phyloP scores from a whole-genome alignment of 2,329 filamentous ascomycete species.

The Myriangium duriaei region DNA sequence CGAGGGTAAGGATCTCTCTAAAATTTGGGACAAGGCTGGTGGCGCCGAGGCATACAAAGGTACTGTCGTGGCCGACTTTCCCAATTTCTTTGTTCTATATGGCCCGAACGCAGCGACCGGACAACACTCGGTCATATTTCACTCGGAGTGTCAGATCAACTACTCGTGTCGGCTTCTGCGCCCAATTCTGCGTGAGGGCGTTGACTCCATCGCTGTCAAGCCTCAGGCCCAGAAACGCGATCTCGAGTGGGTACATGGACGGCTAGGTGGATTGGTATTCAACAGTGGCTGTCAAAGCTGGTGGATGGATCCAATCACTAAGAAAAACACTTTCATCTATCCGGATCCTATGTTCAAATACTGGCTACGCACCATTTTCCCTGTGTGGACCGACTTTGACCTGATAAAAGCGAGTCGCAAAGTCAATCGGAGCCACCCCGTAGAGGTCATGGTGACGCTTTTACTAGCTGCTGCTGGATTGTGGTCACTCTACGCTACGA shows the following conservation, averaged over 20 bases:
- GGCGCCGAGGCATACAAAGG: constrained; percentile 50
- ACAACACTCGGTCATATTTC: constrained; percentile 47
- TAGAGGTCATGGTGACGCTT: no score
- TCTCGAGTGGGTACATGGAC: not conserved
- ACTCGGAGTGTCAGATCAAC: constrained; percentile 48
- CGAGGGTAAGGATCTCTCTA: constrained; percentile 28
- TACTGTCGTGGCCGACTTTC: constrained; percentile 39
- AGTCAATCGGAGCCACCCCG: no score
- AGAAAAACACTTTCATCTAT: constrained; percentile 6
- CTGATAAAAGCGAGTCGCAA: no score
- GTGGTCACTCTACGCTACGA: no score
- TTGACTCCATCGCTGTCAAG: constrained; percentile 36
- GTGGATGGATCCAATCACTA: not conserved
- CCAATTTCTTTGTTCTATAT: constrained; percentile 35
- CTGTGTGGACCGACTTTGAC: not conserved
- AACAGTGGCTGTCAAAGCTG: not conserved
- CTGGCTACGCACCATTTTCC: not conserved
- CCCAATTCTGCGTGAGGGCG: constrained; percentile 38
- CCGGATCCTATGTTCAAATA: not conserved
- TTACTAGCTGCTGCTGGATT: no score
- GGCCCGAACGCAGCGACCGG: constrained; percentile 49
- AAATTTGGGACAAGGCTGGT: constrained; percentile 46
- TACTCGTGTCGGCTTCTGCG: constrained; percentile 47
- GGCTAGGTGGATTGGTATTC: not conserved
- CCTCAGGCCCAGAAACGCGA: constrained; percentile 29